Evolutionary conservation across 768 basidiomycete species (phyloP).

Genomic region (Leucocoprinus leucothites): DNA sequence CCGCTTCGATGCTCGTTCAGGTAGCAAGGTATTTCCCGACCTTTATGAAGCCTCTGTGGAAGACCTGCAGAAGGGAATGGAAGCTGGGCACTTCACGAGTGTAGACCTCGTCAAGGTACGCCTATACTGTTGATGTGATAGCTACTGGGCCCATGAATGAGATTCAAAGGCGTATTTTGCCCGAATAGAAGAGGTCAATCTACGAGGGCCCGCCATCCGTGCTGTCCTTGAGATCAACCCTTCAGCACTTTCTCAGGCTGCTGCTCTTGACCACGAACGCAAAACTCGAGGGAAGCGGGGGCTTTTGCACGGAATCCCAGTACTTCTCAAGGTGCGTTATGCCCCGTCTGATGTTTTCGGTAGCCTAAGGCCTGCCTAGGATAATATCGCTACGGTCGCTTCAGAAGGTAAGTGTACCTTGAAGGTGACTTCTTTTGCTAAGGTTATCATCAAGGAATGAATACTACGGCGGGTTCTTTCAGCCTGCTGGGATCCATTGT

Average conservation of each 20-base stretch:
- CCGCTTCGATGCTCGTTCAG: not conserved
- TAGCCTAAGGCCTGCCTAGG: conserved; percentile 22
- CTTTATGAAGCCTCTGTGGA: conserved; percentile 57
- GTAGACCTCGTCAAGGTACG: conserved; percentile 60
- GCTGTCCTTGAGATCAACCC: conserved; percentile 60
- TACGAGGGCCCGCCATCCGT: conserved; percentile 51
- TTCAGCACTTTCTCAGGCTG: conserved; percentile 49
- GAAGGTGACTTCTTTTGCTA: too few species aligned
- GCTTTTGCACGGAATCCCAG: conserved; percentile 51
- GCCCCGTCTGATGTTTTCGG: not conserved
- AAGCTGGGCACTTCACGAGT: conserved; percentile 49
- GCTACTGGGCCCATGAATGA: not conserved
- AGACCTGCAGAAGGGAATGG: conserved; percentile 51
- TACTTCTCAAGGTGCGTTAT: conserved; percentile 42
- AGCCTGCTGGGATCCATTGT: conserved; percentile 39
- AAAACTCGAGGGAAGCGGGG: conserved; percentile 39
- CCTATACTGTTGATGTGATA: not conserved
- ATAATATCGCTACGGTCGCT: conserved; percentile 45
- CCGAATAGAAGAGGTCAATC: conserved; percentile 68
- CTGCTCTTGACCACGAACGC: conserved; percentile 43
- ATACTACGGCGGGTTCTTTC: conserved; percentile 45
- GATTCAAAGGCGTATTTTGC: conserved; percentile 55
- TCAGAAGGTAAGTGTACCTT: conserved; percentile 32
- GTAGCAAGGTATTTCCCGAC: conserved; percentile 37
- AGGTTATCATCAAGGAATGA: conserved; percentile 31